Base-by-base conservation (phyloP, 2,329 filamentous ascomycete genomes). In the Thelonectria blattea region DNA sequence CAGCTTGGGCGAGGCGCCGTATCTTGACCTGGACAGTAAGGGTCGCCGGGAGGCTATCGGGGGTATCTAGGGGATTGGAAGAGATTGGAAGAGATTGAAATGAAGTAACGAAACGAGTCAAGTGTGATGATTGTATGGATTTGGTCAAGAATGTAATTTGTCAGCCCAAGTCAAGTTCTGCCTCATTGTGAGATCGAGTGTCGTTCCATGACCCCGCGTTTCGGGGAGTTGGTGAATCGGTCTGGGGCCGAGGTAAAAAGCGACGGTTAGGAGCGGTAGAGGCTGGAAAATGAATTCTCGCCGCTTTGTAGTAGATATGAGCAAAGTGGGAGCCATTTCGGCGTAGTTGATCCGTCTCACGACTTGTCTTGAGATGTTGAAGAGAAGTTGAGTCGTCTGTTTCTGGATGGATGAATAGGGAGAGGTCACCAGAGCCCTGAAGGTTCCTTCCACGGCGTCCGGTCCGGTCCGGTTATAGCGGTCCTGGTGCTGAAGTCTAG, bases 1-100 rank as follows among this genome's bases (percentile, higher is more conserved):
- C 39, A 78, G 75, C 27, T 60, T 81, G 41, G 79, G 79, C 14
- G 79, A 81, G 68, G 76, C 75, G 9, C 79, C 79, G 0, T 81
- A 79, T 59, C 70, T 80, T 20, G 78, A 81, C 50, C 55, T 67
- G 5, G 62, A 70, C 5, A 77, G 74, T 61, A 76, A 69, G 64
- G 72, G 77, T 6, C 73, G 80, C 20, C 74, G 70, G 50, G 77
- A 81, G 62, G 78, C 74, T 3, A 47, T 78, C 55, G 72, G 27
- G 27, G 27, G 17, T 3, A 60, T 68, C 20, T 69, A 30, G 41
- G 15, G 17, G 27, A 18, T 1, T 15, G 12, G 47, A 56, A 30
- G 46, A 51, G 9, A n/a, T 52, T 52, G 57, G n/a, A n/a, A n/a
- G n/a, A n/a, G n/a, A n/a, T n/a, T n/a, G n/a, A 49, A 43, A 47